Conservation (phyloP, 2,329 filamentous ascomycete genomes). For the Paramyrothecium roridum region DNA sequence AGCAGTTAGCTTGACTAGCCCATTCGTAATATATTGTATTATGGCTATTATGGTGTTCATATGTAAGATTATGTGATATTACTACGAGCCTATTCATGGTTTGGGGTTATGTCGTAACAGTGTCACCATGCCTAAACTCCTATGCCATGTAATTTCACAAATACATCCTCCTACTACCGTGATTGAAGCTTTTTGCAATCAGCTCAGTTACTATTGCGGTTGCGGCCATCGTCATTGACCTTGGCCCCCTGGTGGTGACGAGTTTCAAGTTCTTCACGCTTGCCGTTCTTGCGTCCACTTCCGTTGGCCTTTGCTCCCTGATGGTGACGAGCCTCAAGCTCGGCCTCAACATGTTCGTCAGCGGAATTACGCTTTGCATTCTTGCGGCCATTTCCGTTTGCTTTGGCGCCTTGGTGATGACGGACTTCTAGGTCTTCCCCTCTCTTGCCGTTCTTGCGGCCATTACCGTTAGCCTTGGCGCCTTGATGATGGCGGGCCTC, state of each 20-base stretch:
- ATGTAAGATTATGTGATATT: too few relatives aligned
- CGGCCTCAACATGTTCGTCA: not conserved
- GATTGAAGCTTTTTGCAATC: too few relatives aligned
- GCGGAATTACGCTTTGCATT: not conserved
- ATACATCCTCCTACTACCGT: too few relatives aligned
- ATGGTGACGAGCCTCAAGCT: constrained; percentile 3
- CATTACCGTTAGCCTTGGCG: not conserved
- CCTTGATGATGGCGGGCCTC: constrained; percentile 1
- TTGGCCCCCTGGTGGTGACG: constrained; percentile 13
- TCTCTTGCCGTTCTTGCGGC: not conserved
- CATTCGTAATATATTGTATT: too few relatives aligned
- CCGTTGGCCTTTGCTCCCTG: constrained; percentile 1
- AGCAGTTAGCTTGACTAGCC: too few relatives aligned
- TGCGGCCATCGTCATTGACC: not conserved
- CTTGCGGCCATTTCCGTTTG: constrained; percentile 4
- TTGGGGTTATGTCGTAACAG: too few relatives aligned
- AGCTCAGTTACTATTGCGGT: constrained; percentile 4
- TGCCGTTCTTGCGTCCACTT: constrained; percentile 1
- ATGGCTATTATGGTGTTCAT: too few relatives aligned
- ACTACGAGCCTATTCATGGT: too few relatives aligned
- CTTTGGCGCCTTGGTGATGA: constrained; percentile 3
- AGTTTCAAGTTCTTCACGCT: constrained; percentile 6
- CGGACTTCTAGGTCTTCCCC: not conserved
- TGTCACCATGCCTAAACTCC: too few relatives aligned
- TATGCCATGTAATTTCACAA: too few relatives aligned